Conservation (phyloP, 306 rosid species). For the Cicer bijugum region DNA sequence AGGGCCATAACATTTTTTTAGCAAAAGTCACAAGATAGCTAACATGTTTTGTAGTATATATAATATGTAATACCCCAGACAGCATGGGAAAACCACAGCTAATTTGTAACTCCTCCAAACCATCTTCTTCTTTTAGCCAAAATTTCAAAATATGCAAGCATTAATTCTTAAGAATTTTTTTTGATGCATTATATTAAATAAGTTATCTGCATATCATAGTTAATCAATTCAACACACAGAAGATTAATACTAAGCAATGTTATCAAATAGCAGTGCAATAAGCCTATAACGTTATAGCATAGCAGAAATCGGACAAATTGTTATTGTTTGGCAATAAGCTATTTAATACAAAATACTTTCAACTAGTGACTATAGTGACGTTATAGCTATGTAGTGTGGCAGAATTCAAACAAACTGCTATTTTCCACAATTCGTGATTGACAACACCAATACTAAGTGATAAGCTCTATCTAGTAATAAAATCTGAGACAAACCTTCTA, state of each 20-base stretch:
- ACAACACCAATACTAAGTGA: background rate
- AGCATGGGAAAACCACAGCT: slow-evolving; percentile 17
- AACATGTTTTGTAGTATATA: slow-evolving; percentile 5
- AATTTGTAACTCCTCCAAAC: slow-evolving; percentile 28
- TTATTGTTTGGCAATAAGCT: no score
- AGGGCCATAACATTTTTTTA: slow-evolving; percentile 4
- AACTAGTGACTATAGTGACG: no score
- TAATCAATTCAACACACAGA: slow-evolving; percentile 25
- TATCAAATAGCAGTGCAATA: no score
- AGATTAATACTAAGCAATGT: slow-evolving; percentile 18
- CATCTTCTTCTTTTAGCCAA: slow-evolving; percentile 33
- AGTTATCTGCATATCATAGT: background rate
- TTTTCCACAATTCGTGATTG: no score
- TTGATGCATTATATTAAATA: background rate
- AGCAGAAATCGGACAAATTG: no score
- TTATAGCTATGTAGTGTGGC: no score
- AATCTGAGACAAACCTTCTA: slow-evolving; percentile 69
- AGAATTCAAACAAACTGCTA: no score
- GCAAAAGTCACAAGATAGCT: slow-evolving; percentile 17
- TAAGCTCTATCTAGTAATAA: slow-evolving; percentile 19
- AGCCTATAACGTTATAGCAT: no score
- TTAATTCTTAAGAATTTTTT: slow-evolving; percentile 10
- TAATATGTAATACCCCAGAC: slow-evolving; percentile 1
- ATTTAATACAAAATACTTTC: no score
- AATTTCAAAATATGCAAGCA: slow-evolving; percentile 13